Conservation (phyloP, 1,139 yeast genomes). For the Pichia cactophila region DNA sequence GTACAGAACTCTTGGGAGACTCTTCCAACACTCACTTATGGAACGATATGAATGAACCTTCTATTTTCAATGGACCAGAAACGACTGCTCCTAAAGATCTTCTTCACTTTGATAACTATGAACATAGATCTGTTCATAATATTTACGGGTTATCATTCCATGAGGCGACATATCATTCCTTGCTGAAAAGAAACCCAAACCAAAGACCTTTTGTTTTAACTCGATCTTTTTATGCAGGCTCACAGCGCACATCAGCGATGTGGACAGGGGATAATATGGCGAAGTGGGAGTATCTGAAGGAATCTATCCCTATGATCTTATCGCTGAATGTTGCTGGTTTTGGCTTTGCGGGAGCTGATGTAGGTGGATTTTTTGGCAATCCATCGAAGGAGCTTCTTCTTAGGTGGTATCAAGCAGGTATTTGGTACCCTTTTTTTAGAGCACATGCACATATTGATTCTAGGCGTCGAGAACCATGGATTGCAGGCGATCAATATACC, state of each 20-base stretch:
- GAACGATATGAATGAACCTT: constrained; percentile 99
- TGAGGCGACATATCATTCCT: constrained; percentile 67
- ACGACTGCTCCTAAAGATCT: constrained; percentile 79
- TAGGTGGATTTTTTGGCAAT: constrained; percentile 92
- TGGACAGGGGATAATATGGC: constrained; percentile 99
- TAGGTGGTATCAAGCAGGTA: constrained; percentile 94
- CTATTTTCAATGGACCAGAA: constrained; percentile 92
- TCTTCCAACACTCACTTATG: constrained; percentile 69
- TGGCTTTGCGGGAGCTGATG: constrained; percentile 95
- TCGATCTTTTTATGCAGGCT: constrained; percentile 81
- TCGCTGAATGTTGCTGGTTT: constrained; percentile 77
- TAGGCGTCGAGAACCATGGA: constrained; percentile 87
- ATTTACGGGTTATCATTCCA: constrained; percentile 73
- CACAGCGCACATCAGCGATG: constrained; percentile 85
- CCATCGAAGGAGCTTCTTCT: constrained; percentile 74
- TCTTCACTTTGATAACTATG: constrained; percentile 73
- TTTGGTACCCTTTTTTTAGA: constrained; percentile 93
- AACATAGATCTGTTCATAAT: constrained; percentile 88
- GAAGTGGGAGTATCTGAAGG: constrained; percentile 77
- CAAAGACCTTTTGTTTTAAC: constrained; percentile 87
- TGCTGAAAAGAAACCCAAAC: constrained; percentile 42
- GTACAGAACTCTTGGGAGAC: constrained; percentile 43
- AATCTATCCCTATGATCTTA: constrained; percentile 81
- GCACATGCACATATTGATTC: constrained; percentile 96
- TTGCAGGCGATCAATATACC: constrained; percentile 71